Percentiles rank a stretch among this genome's conserved stretches.
These are phyloP conservation scores for Pascua guehoae DNA, from an alignment of 1,284 basidiomycete genomes.

Conservation along the genomic window DNA sequence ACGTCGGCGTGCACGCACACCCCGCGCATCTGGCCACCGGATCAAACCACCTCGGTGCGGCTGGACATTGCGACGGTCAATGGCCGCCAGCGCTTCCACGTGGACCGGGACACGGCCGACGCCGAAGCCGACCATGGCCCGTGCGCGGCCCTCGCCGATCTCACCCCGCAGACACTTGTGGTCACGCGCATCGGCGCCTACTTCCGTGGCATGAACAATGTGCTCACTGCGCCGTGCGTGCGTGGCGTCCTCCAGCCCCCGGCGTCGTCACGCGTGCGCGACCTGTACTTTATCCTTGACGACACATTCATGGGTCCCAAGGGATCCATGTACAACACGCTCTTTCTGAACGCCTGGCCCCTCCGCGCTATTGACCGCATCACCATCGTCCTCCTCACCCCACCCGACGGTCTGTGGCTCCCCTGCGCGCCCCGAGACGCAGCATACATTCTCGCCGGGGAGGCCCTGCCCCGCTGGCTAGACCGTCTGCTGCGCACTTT, in stretches of 20 bases:
- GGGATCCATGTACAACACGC: slow-evolving; percentile 1
- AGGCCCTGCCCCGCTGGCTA: slow-evolving; percentile 2
- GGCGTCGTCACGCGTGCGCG: not conserved
- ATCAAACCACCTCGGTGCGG: too few relatives aligned
- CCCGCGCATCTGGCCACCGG: too few relatives aligned
- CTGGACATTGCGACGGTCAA: too few relatives aligned
- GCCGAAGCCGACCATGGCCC: not conserved
- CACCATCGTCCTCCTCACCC: not conserved
- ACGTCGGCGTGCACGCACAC: not conserved
- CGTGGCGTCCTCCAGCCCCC: not conserved
- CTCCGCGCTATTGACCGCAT: not conserved
- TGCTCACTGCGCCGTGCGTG: not conserved
- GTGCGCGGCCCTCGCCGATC: not conserved
- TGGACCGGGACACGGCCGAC: too few relatives aligned
- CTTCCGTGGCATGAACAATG: not conserved
- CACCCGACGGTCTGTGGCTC: not conserved
- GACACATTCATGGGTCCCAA: not conserved
- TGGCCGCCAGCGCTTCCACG: too few relatives aligned
- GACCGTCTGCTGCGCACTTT: slow-evolving; percentile 2
- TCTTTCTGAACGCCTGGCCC: not conserved
- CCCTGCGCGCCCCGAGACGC: not conserved
- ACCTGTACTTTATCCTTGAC: not conserved
- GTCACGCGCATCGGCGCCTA: not conserved
- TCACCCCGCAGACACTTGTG: not conserved
- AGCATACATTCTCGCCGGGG: not conserved